phyloP scores from a whole-genome alignment of 2,329 filamentous ascomycete genomes.

The Fusarium austroafricanum region DNA sequence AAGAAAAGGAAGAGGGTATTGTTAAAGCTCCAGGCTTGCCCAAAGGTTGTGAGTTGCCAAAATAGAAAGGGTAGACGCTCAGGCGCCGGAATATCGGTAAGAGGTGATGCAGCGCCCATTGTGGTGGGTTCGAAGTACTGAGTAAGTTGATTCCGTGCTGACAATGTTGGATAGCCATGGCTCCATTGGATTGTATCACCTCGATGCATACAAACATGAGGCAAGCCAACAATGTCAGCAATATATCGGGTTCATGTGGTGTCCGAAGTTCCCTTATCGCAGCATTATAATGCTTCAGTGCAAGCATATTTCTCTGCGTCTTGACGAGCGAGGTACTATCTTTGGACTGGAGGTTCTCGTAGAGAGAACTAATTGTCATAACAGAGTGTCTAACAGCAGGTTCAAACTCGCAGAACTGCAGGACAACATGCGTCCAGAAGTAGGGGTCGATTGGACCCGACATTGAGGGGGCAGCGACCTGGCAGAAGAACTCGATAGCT shows the following conservation, averaged over 20 bases:
- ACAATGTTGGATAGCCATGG: slow-evolving; percentile 16
- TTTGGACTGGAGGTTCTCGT: neutral
- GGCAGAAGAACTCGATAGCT: slow-evolving; percentile 28
- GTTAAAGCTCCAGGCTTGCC: neutral
- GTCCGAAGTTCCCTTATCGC: slow-evolving; percentile 11
- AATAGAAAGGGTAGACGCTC: slow-evolving; percentile 21
- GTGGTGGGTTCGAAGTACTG: neutral
- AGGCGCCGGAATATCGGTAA: slow-evolving; percentile 11
- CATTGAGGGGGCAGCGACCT: slow-evolving; percentile 23
- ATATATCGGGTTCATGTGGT: neutral
- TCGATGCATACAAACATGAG: slow-evolving; percentile 24
- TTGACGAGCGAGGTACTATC: neutral
- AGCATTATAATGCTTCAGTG: slow-evolving; percentile 19
- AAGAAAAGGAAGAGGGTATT: neutral
- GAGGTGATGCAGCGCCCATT: slow-evolving; percentile 6
- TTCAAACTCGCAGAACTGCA: slow-evolving; percentile 31
- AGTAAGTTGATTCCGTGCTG: slow-evolving; percentile 17
- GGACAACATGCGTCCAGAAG: slow-evolving; percentile 35
- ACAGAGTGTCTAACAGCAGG: slow-evolving; percentile 30
- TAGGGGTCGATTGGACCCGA: slow-evolving; percentile 31
- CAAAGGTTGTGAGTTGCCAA: slow-evolving; percentile 18
- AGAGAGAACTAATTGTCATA: slow-evolving; percentile 16
- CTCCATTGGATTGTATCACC: slow-evolving; percentile 16
- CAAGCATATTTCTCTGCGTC: neutral
- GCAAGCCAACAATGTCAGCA: slow-evolving; percentile 12